Evolutionary conservation across 371 early-diverging fungal species (phyloP).

Genomic region (Ordospora pajunii): DNA sequence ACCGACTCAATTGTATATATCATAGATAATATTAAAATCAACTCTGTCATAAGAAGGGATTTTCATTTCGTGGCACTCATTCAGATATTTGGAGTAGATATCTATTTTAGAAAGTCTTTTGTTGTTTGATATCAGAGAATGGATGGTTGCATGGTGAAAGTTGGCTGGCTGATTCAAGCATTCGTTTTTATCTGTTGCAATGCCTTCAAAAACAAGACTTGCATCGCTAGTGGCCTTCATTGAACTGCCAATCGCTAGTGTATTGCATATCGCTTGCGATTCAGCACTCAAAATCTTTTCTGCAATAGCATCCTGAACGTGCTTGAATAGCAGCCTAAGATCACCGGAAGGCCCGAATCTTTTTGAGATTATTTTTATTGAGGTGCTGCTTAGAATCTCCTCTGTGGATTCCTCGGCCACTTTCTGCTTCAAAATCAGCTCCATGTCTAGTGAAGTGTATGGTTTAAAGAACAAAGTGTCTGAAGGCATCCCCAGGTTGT

Average conservation of each 20-base stretch:
- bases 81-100: not conserved
- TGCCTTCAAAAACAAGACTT: not conserved
- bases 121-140: not conserved
- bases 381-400: not conserved
- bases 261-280: not conserved
- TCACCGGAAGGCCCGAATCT: constrained; percentile 39
- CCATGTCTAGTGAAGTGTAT: constrained; percentile 44
- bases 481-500: constrained; percentile 6
- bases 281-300: constrained; percentile 9
- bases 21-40: constrained; percentile 40
- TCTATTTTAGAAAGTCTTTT: not conserved
- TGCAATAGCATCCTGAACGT: not conserved
- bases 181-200: not conserved
- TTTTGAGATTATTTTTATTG: constrained; percentile 20
- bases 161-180: not conserved
- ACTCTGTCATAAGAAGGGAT: constrained; percentile 8
- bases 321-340: constrained; percentile 37
- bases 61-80: constrained; percentile 4
- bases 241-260: no score
- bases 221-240: no score
- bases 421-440: constrained; percentile 38
- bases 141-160: not conserved
- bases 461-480: constrained; percentile 29
- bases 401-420: constrained; percentile 7
- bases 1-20: not conserved